Evolutionary conservation across 2,329 filamentous ascomycete genomes (phyloP), one percentile per base, ranked within the genome.

Genomic region (Beauveria australis): DNA sequence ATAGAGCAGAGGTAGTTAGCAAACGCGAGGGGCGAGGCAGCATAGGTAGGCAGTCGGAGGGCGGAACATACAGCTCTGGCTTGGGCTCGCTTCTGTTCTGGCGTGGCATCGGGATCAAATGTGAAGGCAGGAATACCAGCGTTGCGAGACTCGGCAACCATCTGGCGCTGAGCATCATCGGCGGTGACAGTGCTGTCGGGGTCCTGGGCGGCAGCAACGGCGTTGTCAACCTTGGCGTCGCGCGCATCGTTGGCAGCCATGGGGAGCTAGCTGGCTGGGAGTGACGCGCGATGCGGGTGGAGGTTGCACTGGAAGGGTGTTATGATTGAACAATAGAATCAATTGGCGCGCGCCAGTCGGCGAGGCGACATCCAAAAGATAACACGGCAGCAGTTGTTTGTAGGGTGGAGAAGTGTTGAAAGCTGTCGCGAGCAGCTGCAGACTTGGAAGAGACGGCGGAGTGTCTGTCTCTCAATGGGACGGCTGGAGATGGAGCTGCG

Each of bases 51-150:
- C 47, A 46, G 46, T 18, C 7, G 46, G 40, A 14, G 10, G n/a
- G 26, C 30, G 37, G 33, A 18, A n/a, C 88, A 68, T 81, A 96
- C 91, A 70, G 87, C 83, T 80, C 82, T 80, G 24, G 89, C 87
- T 71, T 92, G 89, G 37, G 88, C 88, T 63, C 83, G 87, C 79
- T 99, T 99, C 74, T 96, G 82, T 72, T 92, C 90, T 1, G 88
- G 82, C 48, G 81, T 87, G 47, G 92, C 92, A 78, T 96, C 77
- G 1, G 94, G 91, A 71, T 99, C 83, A 76, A 97, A 99, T 64
- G 87, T 84, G 72, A 89, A 94, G 64, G 91, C 92, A 33, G 87
- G 78, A 26, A 89, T 84, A 47, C 94, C 94, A 14, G 88, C 90
- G 68, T 89, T 88, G 69, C 81, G 85, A 66, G 90, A 91, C 73